Conservation (phyloP, 768 basidiomycete species). For the Kwoniella dejecticola region DNA sequence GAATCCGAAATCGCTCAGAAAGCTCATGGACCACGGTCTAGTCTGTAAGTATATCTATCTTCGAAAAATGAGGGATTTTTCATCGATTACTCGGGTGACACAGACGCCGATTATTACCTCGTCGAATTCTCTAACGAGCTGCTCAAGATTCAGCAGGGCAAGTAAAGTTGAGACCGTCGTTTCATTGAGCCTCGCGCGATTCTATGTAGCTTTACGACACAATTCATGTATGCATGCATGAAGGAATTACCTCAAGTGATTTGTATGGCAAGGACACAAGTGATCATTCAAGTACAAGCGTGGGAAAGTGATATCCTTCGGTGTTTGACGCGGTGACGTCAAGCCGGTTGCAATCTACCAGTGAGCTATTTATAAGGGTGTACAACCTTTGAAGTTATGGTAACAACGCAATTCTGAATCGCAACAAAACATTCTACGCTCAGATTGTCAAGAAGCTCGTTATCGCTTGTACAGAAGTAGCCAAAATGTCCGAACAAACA, state of each 20-base stretch:
- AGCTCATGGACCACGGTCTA: constrained; percentile 44
- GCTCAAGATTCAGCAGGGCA: constrained; percentile 35
- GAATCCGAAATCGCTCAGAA: constrained; percentile 26
- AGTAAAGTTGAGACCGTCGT: background rate
- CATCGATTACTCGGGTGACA: too few relatives aligned
- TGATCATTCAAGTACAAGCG: background rate
- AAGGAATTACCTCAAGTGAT: background rate
- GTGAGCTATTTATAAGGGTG: too few relatives aligned
- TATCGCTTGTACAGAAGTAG: background rate
- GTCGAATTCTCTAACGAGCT: constrained; percentile 46
- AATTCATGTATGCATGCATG: too few relatives aligned
- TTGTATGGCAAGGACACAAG: background rate
- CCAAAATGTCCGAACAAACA: constrained; percentile 41
- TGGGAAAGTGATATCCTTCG: background rate
- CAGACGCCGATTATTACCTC: constrained; percentile 51
- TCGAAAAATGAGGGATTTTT: too few relatives aligned
- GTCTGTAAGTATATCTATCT: constrained; percentile 35
- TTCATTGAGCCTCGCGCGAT: too few relatives aligned
- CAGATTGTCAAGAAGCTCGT: too few relatives aligned
- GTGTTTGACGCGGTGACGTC: constrained; percentile 3
- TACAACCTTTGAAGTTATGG: too few relatives aligned
- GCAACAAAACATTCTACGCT: too few relatives aligned
- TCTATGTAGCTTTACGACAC: too few relatives aligned
- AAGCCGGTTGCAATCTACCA: background rate
- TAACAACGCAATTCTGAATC: too few relatives aligned